Evolutionary conservation across 495 filamentous ascomycete genomes (phyloP), one percentile per base, ranked within the genome.

Genomic region (Lasiosphaeriaceae sp.): DNA sequence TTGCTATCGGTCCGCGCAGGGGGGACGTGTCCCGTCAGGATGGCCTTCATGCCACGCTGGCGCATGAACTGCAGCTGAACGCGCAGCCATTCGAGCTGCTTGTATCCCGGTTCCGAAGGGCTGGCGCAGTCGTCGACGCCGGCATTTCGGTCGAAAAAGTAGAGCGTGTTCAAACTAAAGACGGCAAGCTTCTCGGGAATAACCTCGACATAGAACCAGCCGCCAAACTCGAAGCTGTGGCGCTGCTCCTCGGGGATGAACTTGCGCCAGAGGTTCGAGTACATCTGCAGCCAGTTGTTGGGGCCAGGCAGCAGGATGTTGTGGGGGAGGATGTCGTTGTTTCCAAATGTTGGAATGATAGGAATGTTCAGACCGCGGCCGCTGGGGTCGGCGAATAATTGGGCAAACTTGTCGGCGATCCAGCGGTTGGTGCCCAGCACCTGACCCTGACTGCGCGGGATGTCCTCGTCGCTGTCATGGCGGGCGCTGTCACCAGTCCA

Each of bases 401-500:
- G 79, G 45, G 79, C 70, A 72, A 97, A 94, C 66, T 90, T 88
- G 55, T 83, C 71, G 5, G 90, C 87, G 48, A 96, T 77, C 61
- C 83, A 77, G 29, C 80, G 68, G 68, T 99, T 99, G 53, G 88
- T 78, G 39, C 82, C 70, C 2, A 92, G 66, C 14, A 99, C 85
- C 67, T 97, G 87, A 11, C 78, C 71, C 39, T 82, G 74, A 17
- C 77, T 87, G 49, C 94, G 87, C 17, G 94, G 94, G 17, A 89
- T 82, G 39, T 81, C 68, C 67, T 92, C 91, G 65, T 98, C 94
- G 71, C 87, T 96, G 70, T 97, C 94, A 70, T 98, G 94, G 57
- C 95, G 84, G 29, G 90, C 93, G 20, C 90, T 96, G 70, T 99
- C 94, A 54, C 94, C 94, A 0, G 95, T 97, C 95, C 95, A 99